phyloP scores from a whole-genome alignment of 371 early-diverging fungal species.

The Mucor irregularis region DNA sequence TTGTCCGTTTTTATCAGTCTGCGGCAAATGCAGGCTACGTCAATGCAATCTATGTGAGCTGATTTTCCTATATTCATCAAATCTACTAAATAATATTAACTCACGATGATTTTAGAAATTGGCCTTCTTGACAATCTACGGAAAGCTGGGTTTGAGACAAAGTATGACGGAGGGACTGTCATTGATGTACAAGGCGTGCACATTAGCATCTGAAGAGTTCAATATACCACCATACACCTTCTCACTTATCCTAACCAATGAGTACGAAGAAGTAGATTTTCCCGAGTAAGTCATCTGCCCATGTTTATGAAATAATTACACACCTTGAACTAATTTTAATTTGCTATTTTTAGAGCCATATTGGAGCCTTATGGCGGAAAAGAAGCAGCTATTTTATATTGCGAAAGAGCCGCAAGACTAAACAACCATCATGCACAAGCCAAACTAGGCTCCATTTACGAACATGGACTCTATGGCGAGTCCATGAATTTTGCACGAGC shows the following conservation, averaged over 20 bases:
- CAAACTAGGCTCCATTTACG: slow-evolving; percentile 27
- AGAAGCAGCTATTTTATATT: slow-evolving; percentile 24
- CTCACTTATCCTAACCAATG: slow-evolving; percentile 14
- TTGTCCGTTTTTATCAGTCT: slow-evolving; percentile 69
- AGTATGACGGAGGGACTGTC: slow-evolving; percentile 8
- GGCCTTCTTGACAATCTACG: slow-evolving; percentile 14
- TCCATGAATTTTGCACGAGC: slow-evolving; percentile 33
- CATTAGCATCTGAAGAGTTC: slow-evolving; percentile 7
- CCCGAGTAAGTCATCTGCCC: slow-evolving; percentile 8
- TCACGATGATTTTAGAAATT: slow-evolving; percentile 9
- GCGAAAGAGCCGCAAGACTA: slow-evolving; percentile 30
- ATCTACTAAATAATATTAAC: background rate
- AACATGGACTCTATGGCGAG: slow-evolving; percentile 29
- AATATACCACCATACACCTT: slow-evolving; percentile 16
- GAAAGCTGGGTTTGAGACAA: slow-evolving; percentile 11
- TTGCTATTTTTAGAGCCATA: background rate
- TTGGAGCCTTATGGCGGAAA: slow-evolving; percentile 22
- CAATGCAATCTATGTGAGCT: slow-evolving; percentile 64
- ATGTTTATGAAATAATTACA: too few relatives aligned
- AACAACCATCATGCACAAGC: slow-evolving; percentile 27
- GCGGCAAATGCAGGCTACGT: slow-evolving; percentile 71
- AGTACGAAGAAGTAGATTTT: slow-evolving; percentile 13
- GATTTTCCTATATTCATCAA: background rate
- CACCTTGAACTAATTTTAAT: too few relatives aligned
- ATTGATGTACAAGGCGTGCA: slow-evolving; percentile 15